Conservation (phyloP, 352 stramenopile species). For the Phytophthora fragariae region DNA sequence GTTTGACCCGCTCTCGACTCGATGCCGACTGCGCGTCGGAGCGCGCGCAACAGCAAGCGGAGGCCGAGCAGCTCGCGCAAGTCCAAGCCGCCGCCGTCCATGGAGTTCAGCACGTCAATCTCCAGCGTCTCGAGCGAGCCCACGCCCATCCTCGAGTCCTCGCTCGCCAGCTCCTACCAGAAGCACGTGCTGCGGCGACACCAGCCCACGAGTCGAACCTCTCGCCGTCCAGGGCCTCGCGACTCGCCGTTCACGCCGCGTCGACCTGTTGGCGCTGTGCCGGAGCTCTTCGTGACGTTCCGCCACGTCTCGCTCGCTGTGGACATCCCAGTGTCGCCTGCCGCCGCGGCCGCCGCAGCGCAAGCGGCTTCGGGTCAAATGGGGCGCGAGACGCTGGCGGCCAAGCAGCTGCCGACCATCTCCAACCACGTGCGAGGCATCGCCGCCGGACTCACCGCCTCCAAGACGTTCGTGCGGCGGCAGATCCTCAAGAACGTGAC, state of each 20-base stretch:
- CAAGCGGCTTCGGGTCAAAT: slow-evolving; percentile 36
- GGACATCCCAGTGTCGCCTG: slow-evolving; percentile 33
- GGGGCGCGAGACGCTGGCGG: slow-evolving; percentile 36
- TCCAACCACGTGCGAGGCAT: slow-evolving; percentile 55
- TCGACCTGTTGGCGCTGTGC: slow-evolving; percentile 33
- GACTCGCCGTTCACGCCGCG: slow-evolving; percentile 39
- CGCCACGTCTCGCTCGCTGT: slow-evolving; percentile 46
- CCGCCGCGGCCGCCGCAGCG: slow-evolving; percentile 31
- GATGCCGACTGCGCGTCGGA: slow-evolving; percentile 14
- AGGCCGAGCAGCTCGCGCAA: slow-evolving; percentile 25
- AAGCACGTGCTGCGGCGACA: slow-evolving; percentile 43
- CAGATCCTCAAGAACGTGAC: slow-evolving; percentile 56
- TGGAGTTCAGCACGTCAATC: slow-evolving; percentile 38
- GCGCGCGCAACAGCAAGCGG: slow-evolving; percentile 25
- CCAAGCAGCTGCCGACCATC: slow-evolving; percentile 61
- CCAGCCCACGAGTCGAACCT: slow-evolving; percentile 20
- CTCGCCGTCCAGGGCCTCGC: slow-evolving; percentile 19
- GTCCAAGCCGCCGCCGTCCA: background rate
- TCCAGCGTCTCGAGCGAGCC: slow-evolving; percentile 43
- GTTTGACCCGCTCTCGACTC: slow-evolving; percentile 15
- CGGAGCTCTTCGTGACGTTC: slow-evolving; percentile 45
- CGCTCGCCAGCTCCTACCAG: slow-evolving; percentile 33
- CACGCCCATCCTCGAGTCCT: slow-evolving; percentile 39
- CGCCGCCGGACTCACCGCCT: slow-evolving; percentile 41
- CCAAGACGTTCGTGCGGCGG: slow-evolving; percentile 50